Evolutionary conservation across 2,329 filamentous ascomycete species (phyloP).

Genomic region (Gremmenia infestans): DNA sequence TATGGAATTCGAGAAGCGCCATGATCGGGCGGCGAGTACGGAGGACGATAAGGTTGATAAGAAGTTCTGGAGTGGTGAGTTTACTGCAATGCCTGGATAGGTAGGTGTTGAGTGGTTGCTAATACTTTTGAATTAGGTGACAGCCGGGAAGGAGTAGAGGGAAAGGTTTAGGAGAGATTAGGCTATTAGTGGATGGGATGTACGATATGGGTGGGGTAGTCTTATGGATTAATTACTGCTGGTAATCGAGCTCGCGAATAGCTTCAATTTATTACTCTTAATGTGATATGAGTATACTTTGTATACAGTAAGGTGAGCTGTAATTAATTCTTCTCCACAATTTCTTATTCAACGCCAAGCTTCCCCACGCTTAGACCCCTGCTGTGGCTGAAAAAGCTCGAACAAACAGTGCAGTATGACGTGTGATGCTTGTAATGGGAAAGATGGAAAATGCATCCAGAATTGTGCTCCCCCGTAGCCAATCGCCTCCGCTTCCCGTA

Average conservation of each 20-base stretch:
- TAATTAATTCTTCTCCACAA: no score
- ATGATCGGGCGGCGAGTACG: conserved; percentile 42
- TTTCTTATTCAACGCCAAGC: no score
- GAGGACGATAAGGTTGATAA: conserved; percentile 49
- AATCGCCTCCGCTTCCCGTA: neutral
- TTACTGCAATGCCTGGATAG: neutral
- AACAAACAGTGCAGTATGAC: neutral
- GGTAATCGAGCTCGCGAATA: neutral
- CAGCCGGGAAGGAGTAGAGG: neutral
- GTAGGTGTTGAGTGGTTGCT: neutral
- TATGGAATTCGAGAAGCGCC: conserved; percentile 48
- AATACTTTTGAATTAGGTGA: neutral
- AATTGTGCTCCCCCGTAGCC: neutral
- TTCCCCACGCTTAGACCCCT: no score
- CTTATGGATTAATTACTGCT: no score
- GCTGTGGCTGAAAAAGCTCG: no score
- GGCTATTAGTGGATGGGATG: neutral
- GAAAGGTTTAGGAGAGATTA: neutral
- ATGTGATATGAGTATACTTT: no score
- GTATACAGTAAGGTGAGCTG: no score
- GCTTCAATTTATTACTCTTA: neutral
- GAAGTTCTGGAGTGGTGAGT: conserved; percentile 45
- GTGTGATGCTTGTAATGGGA: neutral
- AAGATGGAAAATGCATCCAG: neutral
- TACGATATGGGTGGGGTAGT: neutral